Evolutionary conservation across 257 asterid genomes (phyloP).

Genomic region (Solanum clarkiae): DNA sequence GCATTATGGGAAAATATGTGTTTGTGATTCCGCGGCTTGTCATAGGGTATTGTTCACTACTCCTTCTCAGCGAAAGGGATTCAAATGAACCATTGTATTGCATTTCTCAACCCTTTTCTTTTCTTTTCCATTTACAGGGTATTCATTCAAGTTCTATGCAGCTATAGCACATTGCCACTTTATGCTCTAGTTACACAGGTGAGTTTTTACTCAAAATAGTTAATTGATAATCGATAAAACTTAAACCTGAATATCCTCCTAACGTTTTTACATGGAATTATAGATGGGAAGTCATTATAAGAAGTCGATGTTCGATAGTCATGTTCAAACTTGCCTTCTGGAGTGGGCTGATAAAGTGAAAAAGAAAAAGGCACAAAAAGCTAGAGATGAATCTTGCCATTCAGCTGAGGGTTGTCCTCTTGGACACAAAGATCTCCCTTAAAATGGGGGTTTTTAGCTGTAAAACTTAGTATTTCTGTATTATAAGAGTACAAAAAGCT

Average conservation of each 20-base stretch:
- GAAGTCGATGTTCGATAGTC: constrained; percentile 78
- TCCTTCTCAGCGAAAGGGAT: neutral
- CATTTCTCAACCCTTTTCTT: neutral
- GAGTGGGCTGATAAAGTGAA: constrained; percentile 86
- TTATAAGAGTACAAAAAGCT: neutral
- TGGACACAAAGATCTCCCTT: constrained; percentile 17
- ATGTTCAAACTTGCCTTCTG: constrained; percentile 74
- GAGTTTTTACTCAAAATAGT: neutral
- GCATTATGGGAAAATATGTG: constrained; percentile 78
- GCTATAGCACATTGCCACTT: constrained; percentile 87
- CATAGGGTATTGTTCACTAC: constrained; percentile 44
- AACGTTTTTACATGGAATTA: neutral
- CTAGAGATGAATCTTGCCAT: constrained; percentile 22
- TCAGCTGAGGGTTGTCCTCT: constrained; percentile 15
- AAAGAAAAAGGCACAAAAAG: constrained; percentile 34
- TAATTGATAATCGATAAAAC: neutral
- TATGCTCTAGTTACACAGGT: constrained; percentile 97
- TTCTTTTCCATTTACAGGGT: constrained; percentile 29
- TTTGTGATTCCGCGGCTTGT: constrained; percentile 74
- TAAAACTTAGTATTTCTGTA: neutral
- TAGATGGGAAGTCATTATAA: constrained; percentile 95
- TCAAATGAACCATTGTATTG: neutral
- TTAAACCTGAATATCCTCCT: neutral
- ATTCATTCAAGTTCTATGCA: constrained; percentile 75
- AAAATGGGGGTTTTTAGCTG: neutral